Percentiles rank a stretch among this genome's conserved stretches.
Conservation (phyloP, 129 eudicot species). For the Flaveria brownii region DNA sequence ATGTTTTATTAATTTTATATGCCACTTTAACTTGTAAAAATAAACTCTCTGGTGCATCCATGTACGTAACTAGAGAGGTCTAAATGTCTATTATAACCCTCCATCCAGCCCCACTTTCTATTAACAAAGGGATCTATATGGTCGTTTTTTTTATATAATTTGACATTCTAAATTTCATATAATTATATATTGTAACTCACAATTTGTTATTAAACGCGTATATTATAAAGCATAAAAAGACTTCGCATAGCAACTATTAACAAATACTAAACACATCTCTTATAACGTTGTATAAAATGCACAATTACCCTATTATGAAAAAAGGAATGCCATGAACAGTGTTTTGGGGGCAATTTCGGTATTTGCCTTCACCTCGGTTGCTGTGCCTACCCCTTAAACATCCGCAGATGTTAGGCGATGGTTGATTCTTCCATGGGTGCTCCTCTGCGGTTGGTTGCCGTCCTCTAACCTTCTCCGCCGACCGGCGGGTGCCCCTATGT, state of each 20-base stretch:
- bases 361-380: no score
- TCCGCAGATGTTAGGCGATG: no score
- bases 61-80: no score
- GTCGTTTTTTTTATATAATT: no score
- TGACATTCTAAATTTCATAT: not conserved
- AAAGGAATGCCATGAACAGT: no score
- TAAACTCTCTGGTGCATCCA: not conserved
- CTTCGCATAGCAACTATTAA: not conserved
- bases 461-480: no score
- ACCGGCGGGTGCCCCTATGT: no score
- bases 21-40: constrained; percentile 1
- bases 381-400: no score
- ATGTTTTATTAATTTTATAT: not conserved
- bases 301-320: no score
- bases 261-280: not conserved
- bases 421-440: no score
- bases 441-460: no score
- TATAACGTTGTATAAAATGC: constrained; percentile 26
- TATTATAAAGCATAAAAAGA: not conserved
- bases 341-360: no score
- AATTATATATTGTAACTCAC: not conserved
- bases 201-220: not conserved
- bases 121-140: not conserved
- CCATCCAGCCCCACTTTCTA: not conserved
- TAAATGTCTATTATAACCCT: not conserved